These are phyloP conservation scores for Solanum medicagineum DNA, from an alignment of 257 asterid genomes.

Conservation along the genomic window DNA sequence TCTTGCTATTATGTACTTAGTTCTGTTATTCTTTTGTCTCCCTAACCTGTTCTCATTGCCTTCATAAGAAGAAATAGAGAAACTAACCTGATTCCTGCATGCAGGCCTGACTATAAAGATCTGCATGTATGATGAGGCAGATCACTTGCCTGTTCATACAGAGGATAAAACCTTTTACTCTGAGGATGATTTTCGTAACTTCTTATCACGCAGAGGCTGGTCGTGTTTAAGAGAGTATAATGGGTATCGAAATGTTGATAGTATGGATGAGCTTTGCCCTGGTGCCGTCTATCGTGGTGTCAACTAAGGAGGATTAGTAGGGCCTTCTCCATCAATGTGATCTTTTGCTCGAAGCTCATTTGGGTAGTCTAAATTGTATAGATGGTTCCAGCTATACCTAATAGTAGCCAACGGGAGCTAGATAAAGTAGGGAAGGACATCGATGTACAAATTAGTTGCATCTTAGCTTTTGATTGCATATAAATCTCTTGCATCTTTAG, in stretches of 20 bases:
- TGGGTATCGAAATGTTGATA: slow-evolving; percentile 47
- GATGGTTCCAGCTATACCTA: neutral
- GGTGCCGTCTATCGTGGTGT: slow-evolving; percentile 60
- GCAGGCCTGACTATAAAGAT: slow-evolving; percentile 61
- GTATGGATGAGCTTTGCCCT: slow-evolving; percentile 61
- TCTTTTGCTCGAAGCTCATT: neutral
- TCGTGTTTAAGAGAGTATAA: slow-evolving; percentile 53
- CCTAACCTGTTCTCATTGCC: neutral
- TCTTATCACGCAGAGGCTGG: slow-evolving; percentile 62
- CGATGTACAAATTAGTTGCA: neutral
- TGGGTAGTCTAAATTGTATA: neutral
- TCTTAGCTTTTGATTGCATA: neutral
- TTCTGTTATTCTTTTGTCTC: neutral
- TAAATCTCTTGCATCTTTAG: neutral
- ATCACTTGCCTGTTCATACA: slow-evolving; percentile 41
- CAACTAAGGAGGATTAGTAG: neutral
- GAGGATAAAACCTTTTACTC: slow-evolving; percentile 64
- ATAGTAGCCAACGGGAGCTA: neutral
- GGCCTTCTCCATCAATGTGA: neutral
- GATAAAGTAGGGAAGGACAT: neutral
- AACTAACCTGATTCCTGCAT: neutral
- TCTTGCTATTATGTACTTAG: neutral
- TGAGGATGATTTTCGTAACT: slow-evolving; percentile 55
- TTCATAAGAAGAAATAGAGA: neutral
- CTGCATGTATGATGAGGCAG: slow-evolving; percentile 47